Percentiles rank a stretch among this genome's conserved stretches.
phyloP scores from a whole-genome alignment of 139 green algal genomes.

The Coccomyxa sp. region DNA sequence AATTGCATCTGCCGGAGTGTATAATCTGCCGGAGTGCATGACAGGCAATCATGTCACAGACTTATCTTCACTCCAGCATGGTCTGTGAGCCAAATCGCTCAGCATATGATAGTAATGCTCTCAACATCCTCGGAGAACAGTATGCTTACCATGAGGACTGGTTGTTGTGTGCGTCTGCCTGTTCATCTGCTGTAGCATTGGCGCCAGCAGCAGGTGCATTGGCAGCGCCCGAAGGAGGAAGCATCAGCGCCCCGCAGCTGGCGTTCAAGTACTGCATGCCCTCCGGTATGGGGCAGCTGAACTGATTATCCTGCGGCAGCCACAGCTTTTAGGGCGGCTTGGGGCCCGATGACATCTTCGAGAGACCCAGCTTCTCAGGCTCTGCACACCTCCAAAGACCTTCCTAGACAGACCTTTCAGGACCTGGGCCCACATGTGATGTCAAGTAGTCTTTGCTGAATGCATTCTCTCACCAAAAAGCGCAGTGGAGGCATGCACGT shows the following conservation, averaged over 20 bases:
- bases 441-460: neutral
- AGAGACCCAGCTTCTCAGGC: too few relatives aligned
- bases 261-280: neutral
- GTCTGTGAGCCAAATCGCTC: neutral
- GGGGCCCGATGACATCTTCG: neutral
- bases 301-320: neutral
- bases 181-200: neutral
- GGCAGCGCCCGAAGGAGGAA: too few relatives aligned
- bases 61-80: too few relatives aligned
- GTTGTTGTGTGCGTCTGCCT: neutral
- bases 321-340: neutral
- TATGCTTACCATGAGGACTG: too few relatives aligned
- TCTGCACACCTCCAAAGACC: too few relatives aligned
- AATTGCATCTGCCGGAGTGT: neutral
- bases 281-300: neutral
- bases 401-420: too few relatives aligned
- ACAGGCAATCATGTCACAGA: neutral
- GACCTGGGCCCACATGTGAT: too few relatives aligned
- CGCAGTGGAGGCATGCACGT: too few relatives aligned
- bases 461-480: neutral
- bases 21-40: neutral
- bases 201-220: neutral
- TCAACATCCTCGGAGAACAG: neutral
- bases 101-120: neutral
- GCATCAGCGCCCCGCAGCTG: neutral